These are phyloP conservation scores for Rubia yunnanensis DNA, from an alignment of 257 asterid genomes.

Conservation along the genomic window DNA sequence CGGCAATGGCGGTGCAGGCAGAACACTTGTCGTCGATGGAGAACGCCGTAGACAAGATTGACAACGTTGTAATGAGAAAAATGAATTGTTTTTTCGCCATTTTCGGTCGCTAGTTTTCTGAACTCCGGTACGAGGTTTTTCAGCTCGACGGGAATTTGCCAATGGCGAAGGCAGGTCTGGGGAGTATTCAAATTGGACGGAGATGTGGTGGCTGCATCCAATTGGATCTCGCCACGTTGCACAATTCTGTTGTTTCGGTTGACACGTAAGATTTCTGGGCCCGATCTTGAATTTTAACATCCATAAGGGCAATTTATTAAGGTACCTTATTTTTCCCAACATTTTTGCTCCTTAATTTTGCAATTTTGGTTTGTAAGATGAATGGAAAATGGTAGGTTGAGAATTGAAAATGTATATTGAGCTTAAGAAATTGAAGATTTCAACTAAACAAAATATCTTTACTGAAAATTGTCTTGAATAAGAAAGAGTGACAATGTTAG, in stretches of 20 bases:
- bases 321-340: too few species aligned
- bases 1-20: conserved; percentile 93
- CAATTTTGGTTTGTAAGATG: too few species aligned
- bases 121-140: not conserved
- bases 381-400: too few species aligned
- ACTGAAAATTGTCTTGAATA: too few species aligned
- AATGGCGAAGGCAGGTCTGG: not conserved
- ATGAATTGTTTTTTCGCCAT: conserved; percentile 13
- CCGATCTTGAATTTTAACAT: too few species aligned
- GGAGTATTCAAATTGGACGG: conserved; percentile 3
- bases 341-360: too few species aligned
- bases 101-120: not conserved
- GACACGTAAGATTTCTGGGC: conserved; percentile 5
- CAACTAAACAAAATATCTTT: too few species aligned
- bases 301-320: too few species aligned
- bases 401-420: too few species aligned
- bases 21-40: conserved; percentile 77
- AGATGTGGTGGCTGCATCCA: conserved; percentile 7
- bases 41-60: conserved; percentile 22
- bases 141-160: not conserved
- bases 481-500: too few species aligned
- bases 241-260: not conserved
- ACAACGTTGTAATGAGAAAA: conserved; percentile 5
- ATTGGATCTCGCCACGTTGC: not conserved
- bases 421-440: too few species aligned